Percentiles rank a stretch among this genome's conserved stretches.
Conservation (phyloP, 495 filamentous ascomycete genomes). For the Xylaria longipes region DNA sequence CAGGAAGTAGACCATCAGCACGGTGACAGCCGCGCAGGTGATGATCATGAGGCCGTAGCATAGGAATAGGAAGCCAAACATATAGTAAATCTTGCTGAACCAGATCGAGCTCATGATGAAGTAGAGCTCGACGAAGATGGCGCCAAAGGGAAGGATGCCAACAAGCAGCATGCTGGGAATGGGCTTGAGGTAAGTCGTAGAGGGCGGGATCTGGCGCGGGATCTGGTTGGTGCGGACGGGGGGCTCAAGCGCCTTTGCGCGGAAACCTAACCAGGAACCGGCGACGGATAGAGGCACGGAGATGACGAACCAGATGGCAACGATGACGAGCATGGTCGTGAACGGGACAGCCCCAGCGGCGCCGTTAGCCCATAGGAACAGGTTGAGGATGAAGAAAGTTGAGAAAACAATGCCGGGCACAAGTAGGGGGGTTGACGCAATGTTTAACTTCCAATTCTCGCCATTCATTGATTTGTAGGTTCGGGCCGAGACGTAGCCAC, state of each 20-base stretch:
- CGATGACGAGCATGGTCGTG: conserved; percentile 91
- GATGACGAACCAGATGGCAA: conserved; percentile 96
- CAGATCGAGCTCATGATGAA: conserved; percentile 98
- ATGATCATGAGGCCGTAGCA: conserved; percentile 98
- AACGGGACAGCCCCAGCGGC: conserved; percentile 95
- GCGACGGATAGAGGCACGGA: conserved; percentile 88
- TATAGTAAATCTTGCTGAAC: conserved; percentile 98
- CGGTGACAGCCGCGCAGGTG: conserved; percentile 88
- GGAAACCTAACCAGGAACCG: conserved; percentile 93
- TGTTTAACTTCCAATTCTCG: conserved; percentile 93
- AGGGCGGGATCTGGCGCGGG: conserved; percentile 90
- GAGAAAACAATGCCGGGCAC: conserved; percentile 87
- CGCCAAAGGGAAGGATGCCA: conserved; percentile 90
- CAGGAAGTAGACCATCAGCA: conserved; percentile 92
- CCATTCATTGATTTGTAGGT: conserved; percentile 92
- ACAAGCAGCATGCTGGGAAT: conserved; percentile 87
- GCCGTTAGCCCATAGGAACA: conserved; percentile 91
- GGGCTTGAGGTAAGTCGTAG: conserved; percentile 78
- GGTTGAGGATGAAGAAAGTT: conserved; percentile 90
- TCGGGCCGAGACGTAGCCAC: conserved; percentile 87
- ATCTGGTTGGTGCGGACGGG: conserved; percentile 98
- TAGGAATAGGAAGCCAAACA: conserved; percentile 98
- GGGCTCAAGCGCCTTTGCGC: conserved; percentile 65
- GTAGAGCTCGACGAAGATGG: conserved; percentile 97
- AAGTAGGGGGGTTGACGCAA: conserved; percentile 82